phyloP scores from a whole-genome alignment of 1,139 yeast species.

The Diutina mesorugosa region DNA sequence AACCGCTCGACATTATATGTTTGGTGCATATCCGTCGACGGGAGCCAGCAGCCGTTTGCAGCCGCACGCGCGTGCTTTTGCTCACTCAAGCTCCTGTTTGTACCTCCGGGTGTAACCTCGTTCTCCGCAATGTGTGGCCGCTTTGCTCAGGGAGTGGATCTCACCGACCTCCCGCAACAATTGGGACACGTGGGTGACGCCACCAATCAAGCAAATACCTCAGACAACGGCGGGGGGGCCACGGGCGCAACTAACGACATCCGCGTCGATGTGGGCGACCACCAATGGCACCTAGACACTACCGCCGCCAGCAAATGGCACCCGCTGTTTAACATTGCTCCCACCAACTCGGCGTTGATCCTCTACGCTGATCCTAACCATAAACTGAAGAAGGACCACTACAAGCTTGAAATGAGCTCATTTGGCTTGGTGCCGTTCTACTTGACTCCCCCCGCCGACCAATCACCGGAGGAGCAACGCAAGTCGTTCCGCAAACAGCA shows the following conservation, averaged over 20 bases:
- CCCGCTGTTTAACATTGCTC: not conserved
- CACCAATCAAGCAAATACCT: not conserved
- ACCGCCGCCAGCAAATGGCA: not conserved
- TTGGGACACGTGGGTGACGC: not conserved
- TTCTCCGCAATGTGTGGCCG: not conserved
- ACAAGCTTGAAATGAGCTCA: not conserved
- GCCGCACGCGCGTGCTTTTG: not conserved
- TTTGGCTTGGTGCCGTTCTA: not conserved
- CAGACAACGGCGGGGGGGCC: not conserved
- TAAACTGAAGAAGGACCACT: not conserved
- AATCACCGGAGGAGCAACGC: not conserved
- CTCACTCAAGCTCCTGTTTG: not conserved
- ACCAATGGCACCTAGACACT: not conserved
- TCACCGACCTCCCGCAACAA: not conserved
- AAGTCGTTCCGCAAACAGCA: not conserved
- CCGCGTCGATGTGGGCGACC: not conserved
- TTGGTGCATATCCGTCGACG: not conserved
- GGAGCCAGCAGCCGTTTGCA: not conserved
- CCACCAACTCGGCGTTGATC: not conserved
- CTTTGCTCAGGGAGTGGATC: not conserved
- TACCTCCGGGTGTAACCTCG: not conserved
- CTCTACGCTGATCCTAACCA: not conserved
- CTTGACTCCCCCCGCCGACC: not conserved
- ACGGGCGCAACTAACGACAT: not conserved
- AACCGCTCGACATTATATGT: not conserved